Evolutionary conservation across 805 yeast genomes (phyloP), one percentile per base, ranked within the genome.

Genomic region (Cyberlindnera maritima): DNA sequence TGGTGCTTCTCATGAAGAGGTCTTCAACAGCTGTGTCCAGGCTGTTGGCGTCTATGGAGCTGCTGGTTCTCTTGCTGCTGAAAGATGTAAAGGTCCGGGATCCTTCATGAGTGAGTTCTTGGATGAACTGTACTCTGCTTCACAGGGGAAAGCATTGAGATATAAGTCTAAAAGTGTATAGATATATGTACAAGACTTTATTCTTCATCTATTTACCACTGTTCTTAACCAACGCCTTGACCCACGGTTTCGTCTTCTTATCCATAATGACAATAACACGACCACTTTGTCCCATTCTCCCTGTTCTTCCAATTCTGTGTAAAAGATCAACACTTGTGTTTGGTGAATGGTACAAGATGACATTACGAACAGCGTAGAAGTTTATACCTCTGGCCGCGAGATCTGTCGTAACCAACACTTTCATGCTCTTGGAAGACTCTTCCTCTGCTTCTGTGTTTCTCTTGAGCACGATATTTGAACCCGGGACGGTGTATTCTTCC

Each of bases 261-360:
- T 83, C 85, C 23, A 85, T 83, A 43, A 92, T 79, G 59, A 94
- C 70, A 52, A 89, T 84, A 2, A 88, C 97, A 50, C 96, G 76
- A 13, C 99, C 99, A 32, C 85, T 75, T 59, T 85, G 89, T 38
- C 85, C 87, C 86, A 91, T 83, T 63, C 99, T 71, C 3, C 97
- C 97, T 0, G 97, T 92, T 67, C 99, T 79, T 1, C 99, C 99
- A 1, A 88, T 85, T 51, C 99, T 73, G 63, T 92, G 98, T 18
- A 92, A 81, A 49, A 92, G 71, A 65, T 92, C 98, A 17, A 88
- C 83, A 0, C 97, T 79, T 4, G 85, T 83, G 44, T 77, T 76
- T 6, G 99, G 99, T 38, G 90, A 79, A 61, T 92, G 97, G 69
- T 83, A 85, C 42, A 94, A 68, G 23, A 92, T 74, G 12, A 92